Evolutionary conservation across 495 filamentous ascomycete species (phyloP).

Genomic region (Lasiosphaeria hispida): DNA sequence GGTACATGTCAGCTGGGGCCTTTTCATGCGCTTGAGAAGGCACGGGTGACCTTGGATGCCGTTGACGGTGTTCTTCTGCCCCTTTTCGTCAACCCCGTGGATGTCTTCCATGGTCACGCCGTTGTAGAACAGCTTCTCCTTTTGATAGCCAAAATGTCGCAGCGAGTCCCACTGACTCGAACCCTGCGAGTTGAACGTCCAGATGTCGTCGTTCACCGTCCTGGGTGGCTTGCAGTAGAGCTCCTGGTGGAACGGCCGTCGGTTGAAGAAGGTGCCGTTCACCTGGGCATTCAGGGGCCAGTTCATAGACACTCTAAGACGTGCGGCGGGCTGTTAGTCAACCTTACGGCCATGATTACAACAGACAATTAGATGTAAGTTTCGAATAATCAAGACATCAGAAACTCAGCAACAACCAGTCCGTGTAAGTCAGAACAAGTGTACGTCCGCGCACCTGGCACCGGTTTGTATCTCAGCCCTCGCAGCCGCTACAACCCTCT

Average conservation of each 20-base stretch:
- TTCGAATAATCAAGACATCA: not conserved
- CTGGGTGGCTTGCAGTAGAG: conserved; percentile 36
- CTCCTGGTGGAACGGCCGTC: conserved; percentile 40
- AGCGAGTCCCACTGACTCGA: conserved; percentile 46
- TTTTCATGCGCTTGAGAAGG: not conserved
- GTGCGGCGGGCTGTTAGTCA: not conserved
- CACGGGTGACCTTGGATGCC: conserved; percentile 49
- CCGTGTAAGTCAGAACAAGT: no score
- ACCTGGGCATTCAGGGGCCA: conserved; percentile 44
- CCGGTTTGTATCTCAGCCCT: conserved; percentile 53
- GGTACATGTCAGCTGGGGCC: not conserved
- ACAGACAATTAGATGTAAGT: not conserved
- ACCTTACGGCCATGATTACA: not conserved
- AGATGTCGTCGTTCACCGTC: conserved; percentile 57
- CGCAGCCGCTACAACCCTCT: conserved; percentile 43
- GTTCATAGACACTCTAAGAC: conserved; percentile 43
- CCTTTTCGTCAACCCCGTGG: conserved; percentile 34
- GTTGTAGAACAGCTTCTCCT: conserved; percentile 57
- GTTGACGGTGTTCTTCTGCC: conserved; percentile 36
- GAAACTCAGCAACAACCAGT: no score
- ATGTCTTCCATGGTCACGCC: conserved; percentile 58
- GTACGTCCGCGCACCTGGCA: conserved; percentile 19
- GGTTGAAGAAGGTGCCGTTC: conserved; percentile 36
- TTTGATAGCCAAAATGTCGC: conserved; percentile 52
- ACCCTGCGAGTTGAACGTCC: conserved; percentile 61